Base-by-base conservation (phyloP, 163 green algal genomes). In the Trebouxiophyceae sp. region DNA sequence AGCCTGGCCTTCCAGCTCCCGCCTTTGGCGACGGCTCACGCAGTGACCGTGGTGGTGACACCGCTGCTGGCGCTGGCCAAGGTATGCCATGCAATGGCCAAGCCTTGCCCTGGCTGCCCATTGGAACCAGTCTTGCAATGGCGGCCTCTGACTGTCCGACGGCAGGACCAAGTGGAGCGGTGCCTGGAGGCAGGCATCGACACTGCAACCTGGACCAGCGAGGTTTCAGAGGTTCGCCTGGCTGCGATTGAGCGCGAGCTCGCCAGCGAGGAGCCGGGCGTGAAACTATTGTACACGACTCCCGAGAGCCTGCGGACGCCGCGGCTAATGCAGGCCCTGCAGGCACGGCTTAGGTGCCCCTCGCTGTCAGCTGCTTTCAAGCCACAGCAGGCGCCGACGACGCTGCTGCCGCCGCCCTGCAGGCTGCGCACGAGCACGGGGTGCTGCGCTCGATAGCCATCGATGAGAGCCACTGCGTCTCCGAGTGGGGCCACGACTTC, bases 391-490 rank as follows among this genome's bases (percentile, higher is more conserved):
- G n/a, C n/a, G n/a, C n/a, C n/a, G n/a, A n/a, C n/a, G n/a, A n/a
- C n/a, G n/a, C n/a, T n/a, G n/a, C n/a, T n/a, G n/a, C n/a, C n/a
- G n/a, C n/a, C n/a, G n/a, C n/a, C n/a, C 66, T 93, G 45, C 46
- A 54, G 22, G 32, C 16, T 1, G 67, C 84, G n/a, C 74, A 83
- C 54, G 32, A 31, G 0, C 29, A 20, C 1, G 31, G 58, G 0
- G 32, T 39, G 2, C 62, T 91, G 45, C 63, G 69, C 23, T 63
- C 88, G 47, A 58, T 90, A 22, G 83, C 82, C 0, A 60, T 91
- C 6, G 86, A 95, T 62, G 86, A 93, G 60, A 77, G 83, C 2
- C 86, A 93, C 67, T 93, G 87, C 70, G 84, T 93, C 64, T 81
- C 68, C 57, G 67, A 26, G 16, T 66, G 66, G 65, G 59, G 39